Evolutionary conservation across 768 basidiomycete species (phyloP).

Genomic region (Pleurotus ostreatus): DNA sequence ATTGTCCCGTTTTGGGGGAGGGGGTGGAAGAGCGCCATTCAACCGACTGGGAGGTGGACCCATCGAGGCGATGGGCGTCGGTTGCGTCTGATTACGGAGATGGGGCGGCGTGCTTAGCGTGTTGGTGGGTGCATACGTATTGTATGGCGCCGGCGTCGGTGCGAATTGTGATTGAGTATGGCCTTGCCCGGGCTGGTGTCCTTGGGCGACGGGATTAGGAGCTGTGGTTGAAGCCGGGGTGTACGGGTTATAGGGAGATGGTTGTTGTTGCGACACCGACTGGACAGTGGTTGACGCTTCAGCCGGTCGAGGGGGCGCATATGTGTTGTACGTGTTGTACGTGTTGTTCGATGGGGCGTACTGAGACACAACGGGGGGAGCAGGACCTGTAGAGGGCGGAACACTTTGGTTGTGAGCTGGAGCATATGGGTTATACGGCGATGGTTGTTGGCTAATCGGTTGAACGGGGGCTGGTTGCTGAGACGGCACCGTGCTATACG

Average conservation of each 20-base stretch:
- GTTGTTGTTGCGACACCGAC: background rate
- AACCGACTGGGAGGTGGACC: slow-evolving; percentile 43
- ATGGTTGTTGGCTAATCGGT: background rate
- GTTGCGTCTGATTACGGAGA: slow-evolving; percentile 23
- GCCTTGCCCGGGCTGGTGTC: background rate
- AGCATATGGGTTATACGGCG: slow-evolving; percentile 12
- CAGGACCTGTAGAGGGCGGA: background rate
- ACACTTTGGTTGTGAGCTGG: background rate
- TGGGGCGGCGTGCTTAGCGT: slow-evolving; percentile 38
- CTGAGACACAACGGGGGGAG: background rate
- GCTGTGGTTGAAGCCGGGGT: background rate
- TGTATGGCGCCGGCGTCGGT: background rate
- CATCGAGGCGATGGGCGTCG: slow-evolving; percentile 26
- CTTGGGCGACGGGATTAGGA: background rate
- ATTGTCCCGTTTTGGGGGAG: slow-evolving; percentile 65
- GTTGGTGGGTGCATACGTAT: slow-evolving; percentile 8
- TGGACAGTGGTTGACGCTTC: background rate
- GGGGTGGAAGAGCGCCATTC: slow-evolving; percentile 30
- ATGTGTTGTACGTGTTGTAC: background rate
- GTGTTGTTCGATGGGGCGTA: background rate
- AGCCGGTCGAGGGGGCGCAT: background rate
- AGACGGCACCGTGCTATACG: background rate
- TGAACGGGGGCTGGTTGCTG: background rate
- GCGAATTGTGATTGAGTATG: background rate
- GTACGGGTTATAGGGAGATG: background rate